Evolutionary conservation across 768 basidiomycete species (phyloP).

Genomic region (Trametes elegans): DNA sequence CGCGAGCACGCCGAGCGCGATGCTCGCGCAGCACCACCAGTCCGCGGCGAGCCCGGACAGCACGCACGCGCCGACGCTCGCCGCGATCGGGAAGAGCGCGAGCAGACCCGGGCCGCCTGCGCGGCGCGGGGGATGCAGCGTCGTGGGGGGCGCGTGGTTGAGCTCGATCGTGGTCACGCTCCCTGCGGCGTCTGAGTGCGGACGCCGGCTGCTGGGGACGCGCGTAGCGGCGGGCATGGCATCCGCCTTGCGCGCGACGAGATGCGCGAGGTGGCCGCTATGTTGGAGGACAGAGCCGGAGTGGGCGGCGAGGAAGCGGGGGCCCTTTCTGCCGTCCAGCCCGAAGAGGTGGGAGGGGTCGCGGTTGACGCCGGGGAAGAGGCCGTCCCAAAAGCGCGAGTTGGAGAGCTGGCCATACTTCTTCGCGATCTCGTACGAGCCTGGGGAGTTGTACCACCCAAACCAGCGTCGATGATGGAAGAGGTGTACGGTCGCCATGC

Average conservation of each 20-base stretch:
- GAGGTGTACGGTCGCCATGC: conserved; percentile 18
- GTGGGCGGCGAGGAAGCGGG: conserved; percentile 14
- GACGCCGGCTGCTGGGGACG: neutral
- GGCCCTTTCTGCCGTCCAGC: conserved; percentile 11
- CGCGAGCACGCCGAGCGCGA: conserved; percentile 13
- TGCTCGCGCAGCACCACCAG: conserved; percentile 18
- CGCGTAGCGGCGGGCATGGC: neutral
- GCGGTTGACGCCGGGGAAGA: conserved; percentile 14
- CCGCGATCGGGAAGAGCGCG: conserved; percentile 2
- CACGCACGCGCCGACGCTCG: conserved; percentile 7
- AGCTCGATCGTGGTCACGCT: conserved; percentile 1
- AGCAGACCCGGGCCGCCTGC: neutral
- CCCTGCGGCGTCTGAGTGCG: too few relatives aligned
- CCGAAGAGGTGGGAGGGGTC: conserved; percentile 17
- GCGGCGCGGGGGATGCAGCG: neutral
- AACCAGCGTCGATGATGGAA: conserved; percentile 10
- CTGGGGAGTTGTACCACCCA: conserved; percentile 19
- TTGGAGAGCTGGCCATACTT: conserved; percentile 18
- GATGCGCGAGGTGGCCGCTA: conserved; percentile 13
- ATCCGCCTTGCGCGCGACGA: conserved; percentile 8
- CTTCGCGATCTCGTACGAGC: conserved; percentile 18
- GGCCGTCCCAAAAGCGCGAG: conserved; percentile 15
- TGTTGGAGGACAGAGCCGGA: conserved; percentile 2
- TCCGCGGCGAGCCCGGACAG: conserved; percentile 11
- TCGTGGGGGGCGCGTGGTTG: neutral